A percentile compares a stretch with the other conserved stretches of the same genome.
These are phyloP conservation scores for Coemansia reversa DNA, from an alignment of 192 early-diverging fungal species.

Conservation along the genomic window DNA sequence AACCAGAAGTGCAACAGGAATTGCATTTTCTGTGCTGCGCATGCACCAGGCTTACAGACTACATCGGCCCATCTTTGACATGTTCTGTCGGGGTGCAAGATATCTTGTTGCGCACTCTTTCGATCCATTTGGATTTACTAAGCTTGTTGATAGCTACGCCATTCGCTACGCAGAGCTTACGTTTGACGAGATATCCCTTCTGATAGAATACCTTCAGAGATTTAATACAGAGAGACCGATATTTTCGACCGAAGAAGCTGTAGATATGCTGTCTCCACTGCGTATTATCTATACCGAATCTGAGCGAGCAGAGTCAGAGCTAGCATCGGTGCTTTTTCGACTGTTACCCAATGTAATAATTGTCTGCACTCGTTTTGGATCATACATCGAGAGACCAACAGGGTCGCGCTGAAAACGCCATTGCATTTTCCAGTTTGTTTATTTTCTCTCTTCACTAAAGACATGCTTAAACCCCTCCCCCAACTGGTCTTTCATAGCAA, in stretches of 20 bases:
- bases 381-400: conserved; percentile 26
- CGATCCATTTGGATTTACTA: conserved; percentile 18
- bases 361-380: conserved; percentile 39
- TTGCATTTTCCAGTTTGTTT: neutral
- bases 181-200: conserved; percentile 11
- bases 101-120: conserved; percentile 34
- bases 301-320: conserved; percentile 12
- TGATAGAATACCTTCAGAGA: conserved; percentile 18
- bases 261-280: conserved; percentile 27
- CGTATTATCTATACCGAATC: conserved; percentile 33
- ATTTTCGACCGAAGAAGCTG: neutral
- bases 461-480: neutral
- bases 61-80: conserved; percentile 33
- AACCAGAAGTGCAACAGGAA: neutral
- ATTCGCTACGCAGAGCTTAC: conserved; percentile 35
- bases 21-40: conserved; percentile 34
- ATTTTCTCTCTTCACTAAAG: neutral
- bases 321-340: conserved; percentile 7
- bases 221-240: neutral
- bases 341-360: conserved; percentile 25
- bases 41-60: conserved; percentile 36
- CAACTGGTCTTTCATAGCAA: neutral
- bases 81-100: conserved; percentile 34
- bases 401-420: conserved; percentile 1
- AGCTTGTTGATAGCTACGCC: conserved; percentile 9